These are phyloP conservation scores for Trichoderma endophyticum DNA, from an alignment of 2,329 filamentous ascomycete species.

Conservation along the genomic window DNA sequence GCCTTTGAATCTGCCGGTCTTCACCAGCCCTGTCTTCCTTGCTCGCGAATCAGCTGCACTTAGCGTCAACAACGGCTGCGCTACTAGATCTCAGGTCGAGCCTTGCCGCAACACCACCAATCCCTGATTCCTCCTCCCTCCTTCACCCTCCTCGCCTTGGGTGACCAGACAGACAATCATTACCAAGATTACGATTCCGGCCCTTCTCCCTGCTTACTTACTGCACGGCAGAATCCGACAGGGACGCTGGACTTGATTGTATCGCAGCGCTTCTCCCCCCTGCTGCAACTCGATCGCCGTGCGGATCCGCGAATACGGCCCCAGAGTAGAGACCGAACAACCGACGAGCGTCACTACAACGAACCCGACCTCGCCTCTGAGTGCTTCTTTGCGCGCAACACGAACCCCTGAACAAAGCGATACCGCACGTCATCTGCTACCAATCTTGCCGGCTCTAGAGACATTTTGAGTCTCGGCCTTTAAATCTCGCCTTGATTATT, in stretches of 20 bases:
- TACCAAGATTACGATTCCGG: background rate
- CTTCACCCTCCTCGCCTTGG: background rate
- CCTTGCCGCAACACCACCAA: constrained; percentile 18
- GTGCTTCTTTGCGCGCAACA: background rate
- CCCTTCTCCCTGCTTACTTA: background rate
- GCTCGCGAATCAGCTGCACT: background rate
- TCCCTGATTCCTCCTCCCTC: background rate
- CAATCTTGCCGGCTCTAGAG: background rate
- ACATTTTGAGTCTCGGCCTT: background rate
- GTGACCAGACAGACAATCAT: background rate
- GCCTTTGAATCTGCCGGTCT: background rate
- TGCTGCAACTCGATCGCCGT: background rate
- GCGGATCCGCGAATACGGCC: constrained; percentile 7
- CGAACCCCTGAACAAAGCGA: background rate
- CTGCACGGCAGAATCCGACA: background rate
- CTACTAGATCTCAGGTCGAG: constrained; percentile 28
- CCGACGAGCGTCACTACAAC: background rate
- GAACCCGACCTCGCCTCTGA: constrained; percentile 18
- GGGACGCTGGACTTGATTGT: background rate
- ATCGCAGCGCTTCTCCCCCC: background rate
- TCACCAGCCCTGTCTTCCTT: constrained; percentile 14
- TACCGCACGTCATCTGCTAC: background rate
- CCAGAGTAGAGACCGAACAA: background rate
- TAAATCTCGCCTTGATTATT: background rate
- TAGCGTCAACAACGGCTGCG: constrained; percentile 6